phyloP scores from a whole-genome alignment of 2,329 filamentous ascomycete species.

The Fusarium piperis region DNA sequence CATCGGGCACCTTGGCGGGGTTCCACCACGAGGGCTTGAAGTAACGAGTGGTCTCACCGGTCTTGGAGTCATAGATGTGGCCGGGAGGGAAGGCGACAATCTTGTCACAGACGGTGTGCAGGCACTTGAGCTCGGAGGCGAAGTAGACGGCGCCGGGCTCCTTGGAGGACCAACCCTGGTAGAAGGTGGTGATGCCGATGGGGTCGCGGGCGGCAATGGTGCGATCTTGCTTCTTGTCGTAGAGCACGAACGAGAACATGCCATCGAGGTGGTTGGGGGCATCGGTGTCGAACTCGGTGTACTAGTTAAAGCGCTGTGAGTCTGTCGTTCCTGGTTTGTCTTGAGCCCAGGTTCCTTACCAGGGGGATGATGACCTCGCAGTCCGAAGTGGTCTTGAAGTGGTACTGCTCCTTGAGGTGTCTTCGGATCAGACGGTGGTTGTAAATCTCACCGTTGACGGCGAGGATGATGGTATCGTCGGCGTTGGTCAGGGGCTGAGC shows the following conservation, averaged over 20 bases:
- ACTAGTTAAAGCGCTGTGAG: constrained; percentile 62
- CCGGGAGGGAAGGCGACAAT: constrained; percentile 94
- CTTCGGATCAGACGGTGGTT: constrained; percentile 98
- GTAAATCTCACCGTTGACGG: constrained; percentile 99
- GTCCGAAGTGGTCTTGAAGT: constrained; percentile 98
- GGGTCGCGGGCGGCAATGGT: constrained; percentile 94
- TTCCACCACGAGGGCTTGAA: constrained; percentile 96
- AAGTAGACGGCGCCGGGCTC: constrained; percentile 91
- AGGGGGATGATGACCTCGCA: constrained; percentile 99
- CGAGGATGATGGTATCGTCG: constrained; percentile 86
- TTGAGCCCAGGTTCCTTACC: constrained; percentile 59
- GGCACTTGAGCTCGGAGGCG: constrained; percentile 93
- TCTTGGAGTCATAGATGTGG: constrained; percentile 95
- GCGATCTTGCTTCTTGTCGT: constrained; percentile 93
- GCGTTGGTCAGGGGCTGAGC: constrained; percentile 95
- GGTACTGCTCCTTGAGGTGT: constrained; percentile 81
- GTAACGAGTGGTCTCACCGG: constrained; percentile 84
- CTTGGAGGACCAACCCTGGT: constrained; percentile 89
- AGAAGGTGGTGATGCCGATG: constrained; percentile 96
- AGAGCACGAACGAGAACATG: constrained; percentile 99
- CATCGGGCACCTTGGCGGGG: constrained; percentile 77
- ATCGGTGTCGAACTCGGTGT: constrained; percentile 90
- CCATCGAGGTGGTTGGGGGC: constrained; percentile 94
- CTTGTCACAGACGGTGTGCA: constrained; percentile 94
- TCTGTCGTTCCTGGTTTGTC: not conserved